A percentile compares a stretch with the other conserved stretches of the same genome.
Evolutionary conservation across 495 filamentous ascomycete species (phyloP).

Genomic region (Mytilinidion resinicola): DNA sequence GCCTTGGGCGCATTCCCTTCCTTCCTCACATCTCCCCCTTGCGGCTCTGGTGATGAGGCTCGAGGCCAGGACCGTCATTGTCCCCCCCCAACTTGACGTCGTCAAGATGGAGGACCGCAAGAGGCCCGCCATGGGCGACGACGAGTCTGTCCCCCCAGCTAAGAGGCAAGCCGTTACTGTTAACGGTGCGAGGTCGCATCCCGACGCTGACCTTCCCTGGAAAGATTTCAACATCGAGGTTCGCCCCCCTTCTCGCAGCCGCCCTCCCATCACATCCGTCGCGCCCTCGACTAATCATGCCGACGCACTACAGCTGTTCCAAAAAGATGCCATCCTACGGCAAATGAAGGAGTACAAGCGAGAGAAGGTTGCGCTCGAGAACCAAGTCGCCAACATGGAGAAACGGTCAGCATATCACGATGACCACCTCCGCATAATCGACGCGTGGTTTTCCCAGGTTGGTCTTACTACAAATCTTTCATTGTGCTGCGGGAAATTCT

Average conservation of each 20-base stretch:
- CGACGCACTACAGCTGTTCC: conserved; percentile 64
- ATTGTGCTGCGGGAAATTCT: conserved; percentile 1
- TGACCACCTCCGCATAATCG: conserved; percentile 82
- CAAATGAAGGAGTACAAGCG: conserved; percentile 98
- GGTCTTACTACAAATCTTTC: conserved; percentile 24
- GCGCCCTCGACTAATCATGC: conserved; percentile 6
- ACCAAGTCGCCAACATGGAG: conserved; percentile 64
- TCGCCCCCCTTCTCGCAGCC: conserved; percentile 32
- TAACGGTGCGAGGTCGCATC: conserved; percentile 70
- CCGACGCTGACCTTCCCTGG: conserved; percentile 73
- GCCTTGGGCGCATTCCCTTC: conserved; percentile 5
- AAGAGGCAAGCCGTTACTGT: conserved; percentile 74
- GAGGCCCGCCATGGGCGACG: conserved; percentile 68
- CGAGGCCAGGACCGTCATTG: conserved; percentile 61
- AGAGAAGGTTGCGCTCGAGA: conserved; percentile 71
- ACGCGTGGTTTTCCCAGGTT: conserved; percentile 91
- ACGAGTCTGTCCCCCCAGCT: conserved; percentile 72
- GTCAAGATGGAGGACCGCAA: conserved; percentile 98
- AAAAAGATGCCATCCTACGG: conserved; percentile 95
- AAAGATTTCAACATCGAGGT: conserved; percentile 88
- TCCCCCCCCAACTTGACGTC: conserved; percentile 58
- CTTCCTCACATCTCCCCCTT: neutral
- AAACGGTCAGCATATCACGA: conserved; percentile 75
- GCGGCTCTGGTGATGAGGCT: conserved; percentile 50
- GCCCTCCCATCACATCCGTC: conserved; percentile 19